Evolutionary conservation across 1,139 yeast genomes (phyloP).

Genomic region (Arxiozyma slooffiae): DNA sequence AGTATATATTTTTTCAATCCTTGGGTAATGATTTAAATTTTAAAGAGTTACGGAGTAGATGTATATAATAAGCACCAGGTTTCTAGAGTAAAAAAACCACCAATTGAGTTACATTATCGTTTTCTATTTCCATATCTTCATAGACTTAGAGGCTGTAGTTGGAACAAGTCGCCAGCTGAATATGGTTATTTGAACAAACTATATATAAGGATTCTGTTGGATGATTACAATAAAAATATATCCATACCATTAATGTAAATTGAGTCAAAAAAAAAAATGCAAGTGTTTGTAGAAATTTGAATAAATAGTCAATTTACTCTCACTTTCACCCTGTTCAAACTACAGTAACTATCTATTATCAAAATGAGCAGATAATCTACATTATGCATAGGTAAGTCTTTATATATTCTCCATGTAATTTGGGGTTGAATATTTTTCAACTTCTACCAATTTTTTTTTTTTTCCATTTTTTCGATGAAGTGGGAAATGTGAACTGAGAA

Average conservation of each 20-base stretch:
- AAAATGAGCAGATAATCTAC: background rate
- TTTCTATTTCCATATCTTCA: slow-evolving; percentile 86
- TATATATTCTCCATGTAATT: too few relatives aligned
- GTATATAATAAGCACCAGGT: slow-evolving; percentile 86
- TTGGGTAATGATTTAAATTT: slow-evolving; percentile 25
- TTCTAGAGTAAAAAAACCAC: slow-evolving; percentile 74
- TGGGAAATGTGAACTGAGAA: background rate
- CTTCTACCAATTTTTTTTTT: background rate
- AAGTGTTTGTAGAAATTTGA: background rate
- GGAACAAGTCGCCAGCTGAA: slow-evolving; percentile 69
- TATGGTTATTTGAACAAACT: slow-evolving; percentile 66
- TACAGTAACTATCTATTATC: too few relatives aligned
- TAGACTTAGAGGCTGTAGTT: slow-evolving; percentile 70
- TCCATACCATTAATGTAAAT: slow-evolving; percentile 40
- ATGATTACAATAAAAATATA: slow-evolving; percentile 77
- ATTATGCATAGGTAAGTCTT: background rate
- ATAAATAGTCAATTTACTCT: background rate
- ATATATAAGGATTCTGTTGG: slow-evolving; percentile 60
- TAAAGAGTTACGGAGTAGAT: slow-evolving; percentile 71
- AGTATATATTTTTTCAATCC: background rate
- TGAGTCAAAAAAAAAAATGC: background rate
- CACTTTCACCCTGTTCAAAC: background rate
- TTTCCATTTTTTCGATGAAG: background rate
- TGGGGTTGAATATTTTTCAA: background rate
- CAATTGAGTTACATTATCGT: slow-evolving; percentile 68